Base-by-base conservation (phyloP, 179 eudicot species). In the Amaranthus tricolor region DNA sequence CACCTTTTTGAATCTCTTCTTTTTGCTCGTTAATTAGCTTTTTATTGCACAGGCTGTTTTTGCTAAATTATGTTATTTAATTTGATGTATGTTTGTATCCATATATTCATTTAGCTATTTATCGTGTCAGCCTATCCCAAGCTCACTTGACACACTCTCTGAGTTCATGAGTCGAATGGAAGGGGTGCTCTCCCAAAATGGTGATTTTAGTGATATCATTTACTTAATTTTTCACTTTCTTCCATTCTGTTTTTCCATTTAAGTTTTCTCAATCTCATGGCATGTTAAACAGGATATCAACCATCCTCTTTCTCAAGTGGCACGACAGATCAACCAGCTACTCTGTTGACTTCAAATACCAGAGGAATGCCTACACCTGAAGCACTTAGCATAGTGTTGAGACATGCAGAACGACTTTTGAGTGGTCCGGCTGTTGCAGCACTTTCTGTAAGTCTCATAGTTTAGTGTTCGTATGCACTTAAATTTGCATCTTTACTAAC, bases 161-260 rank as follows among this genome's bases (percentile, higher is more conserved):
- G 99, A 91, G 82, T 95, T 93, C 80, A 89, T 95, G 79, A 85
- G 84, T 84, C 88, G 83, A 58, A 91, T 95, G 99, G 99, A 91
- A 80, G 86, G 60, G 74, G 91, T 85, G 74, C 77, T 95, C 45
- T 85, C 90, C 59, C 93, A 79, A 78, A 89, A 82, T 82, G 99
- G 99, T 93, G 81, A 85, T 6, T 54, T 58, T 43, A 48, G 57
- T 12, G 14, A 45, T 55, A 51, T 11, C 17, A 43, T 60, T 24
- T 40, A 20, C 54, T 20, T 10, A 65, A 8, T 61, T 10, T 57
- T 48, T 70, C 7, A 49, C 15, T 68, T 5, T 72, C n/a, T 66
- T 20, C 19, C n/a, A 9, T 64, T 53, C 9, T 74, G 40, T n/a
- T 45, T 63, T 50, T 4, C 44, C 24, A 45, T 11, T 9, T 10